A percentile compares a stretch with the other conserved stretches of the same genome.
Conservation (phyloP, 1,139 yeast genomes). For the Zygoascus meyerae region DNA sequence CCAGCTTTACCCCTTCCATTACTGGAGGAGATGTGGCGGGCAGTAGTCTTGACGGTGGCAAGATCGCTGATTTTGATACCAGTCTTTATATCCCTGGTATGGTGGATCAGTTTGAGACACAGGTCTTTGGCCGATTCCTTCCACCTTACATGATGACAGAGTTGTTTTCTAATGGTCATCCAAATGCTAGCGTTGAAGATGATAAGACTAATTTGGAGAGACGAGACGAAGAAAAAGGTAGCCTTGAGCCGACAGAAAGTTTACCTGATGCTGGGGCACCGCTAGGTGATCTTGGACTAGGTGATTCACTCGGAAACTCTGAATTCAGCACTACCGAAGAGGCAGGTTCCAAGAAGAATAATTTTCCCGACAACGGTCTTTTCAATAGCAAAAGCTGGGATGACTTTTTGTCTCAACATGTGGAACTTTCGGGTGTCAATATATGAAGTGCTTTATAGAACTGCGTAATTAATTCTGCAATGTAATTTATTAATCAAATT, state of each 20-base stretch:
- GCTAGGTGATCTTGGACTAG: neutral
- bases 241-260: too few relatives aligned
- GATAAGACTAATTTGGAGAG: neutral
- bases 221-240: neutral
- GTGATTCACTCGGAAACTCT: neutral
- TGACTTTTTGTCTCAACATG: conserved; percentile 27
- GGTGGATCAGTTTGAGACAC: conserved; percentile 77
- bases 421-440: conserved; percentile 28
- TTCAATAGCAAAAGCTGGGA: conserved; percentile 28
- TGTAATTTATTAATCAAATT: neutral
- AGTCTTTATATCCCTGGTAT: conserved; percentile 62
- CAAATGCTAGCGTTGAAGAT: neutral
- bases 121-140: conserved; percentile 71
- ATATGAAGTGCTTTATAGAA: conserved; percentile 14
- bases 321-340: conserved; percentile 6
- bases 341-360: neutral
- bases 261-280: neutral
- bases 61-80: conserved; percentile 10
- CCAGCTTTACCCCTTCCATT: neutral
- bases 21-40: neutral
- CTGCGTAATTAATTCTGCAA: neutral
- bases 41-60: neutral
- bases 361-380: conserved; percentile 5
- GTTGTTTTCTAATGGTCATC: too few relatives aligned
- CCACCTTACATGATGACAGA: conserved; percentile 69